Base-by-base conservation (phyloP, 331 rosid species). In the Telfairia occidentalis region DNA sequence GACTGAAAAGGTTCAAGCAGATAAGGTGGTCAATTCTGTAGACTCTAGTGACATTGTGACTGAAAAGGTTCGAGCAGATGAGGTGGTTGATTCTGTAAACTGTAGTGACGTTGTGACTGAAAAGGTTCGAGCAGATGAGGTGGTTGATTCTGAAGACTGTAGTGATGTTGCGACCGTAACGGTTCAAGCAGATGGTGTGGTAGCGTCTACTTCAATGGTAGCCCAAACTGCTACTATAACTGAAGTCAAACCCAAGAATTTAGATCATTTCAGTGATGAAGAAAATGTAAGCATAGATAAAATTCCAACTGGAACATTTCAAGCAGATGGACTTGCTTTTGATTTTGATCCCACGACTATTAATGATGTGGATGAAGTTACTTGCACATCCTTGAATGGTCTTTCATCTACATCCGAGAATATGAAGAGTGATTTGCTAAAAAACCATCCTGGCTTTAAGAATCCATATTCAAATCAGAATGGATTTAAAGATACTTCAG, bases 401-500 rank as follows among this genome's bases (percentile, higher is more conserved):
- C 34, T 57, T 79, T 81, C 55, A 70, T 86, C 87, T 60, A 77
- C 85, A 77, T 40, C 71, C 24, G 75, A 60, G 52, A 76, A 76
- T 67, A 69, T 35, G 26, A 75, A 28, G 76, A 60, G 75, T 57
- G 70, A 65, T 81, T 75, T 77, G 75, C 86, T 54, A 75, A 82
- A 79, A 67, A 75, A 80, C 79, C 82, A 66, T 55, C 60, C 54
- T 11, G 79, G 57, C 57, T 79, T 83, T 28, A 59, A 67, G 52
- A 71, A 82, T 79, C 76, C 77, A 57, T 54, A 54, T 75, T 76
- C 46, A 75, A 78, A 79, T 71, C 82, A 79, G 77, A 28, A 38
- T 58, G 84, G 83, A 81, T 78, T 79, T 61, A 64, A 70, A 46
- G 87, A 82, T 46, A 81, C 82, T 74, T 73, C 76, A 57, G 86